These are phyloP conservation scores for Gracilaria domingensis DNA, from an alignment of 23 red algal species.

Conservation along the genomic window DNA sequence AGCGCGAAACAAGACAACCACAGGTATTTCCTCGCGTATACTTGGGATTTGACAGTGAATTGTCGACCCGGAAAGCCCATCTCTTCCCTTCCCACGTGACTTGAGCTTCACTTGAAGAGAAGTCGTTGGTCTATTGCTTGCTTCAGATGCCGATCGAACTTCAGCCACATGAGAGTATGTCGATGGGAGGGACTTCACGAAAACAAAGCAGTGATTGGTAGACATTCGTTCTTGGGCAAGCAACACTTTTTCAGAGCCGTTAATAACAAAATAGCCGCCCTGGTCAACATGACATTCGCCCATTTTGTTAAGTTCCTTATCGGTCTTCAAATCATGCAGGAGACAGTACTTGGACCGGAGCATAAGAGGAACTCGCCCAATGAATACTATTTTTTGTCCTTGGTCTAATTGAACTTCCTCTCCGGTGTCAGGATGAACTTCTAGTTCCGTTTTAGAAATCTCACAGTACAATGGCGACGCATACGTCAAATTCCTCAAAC, in stretches of 20 bases:
- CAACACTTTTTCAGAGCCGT: constrained; percentile 98
- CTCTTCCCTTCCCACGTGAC: constrained; percentile 47
- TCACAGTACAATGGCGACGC: constrained; percentile 93
- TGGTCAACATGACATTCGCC: constrained; percentile 99
- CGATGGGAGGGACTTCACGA: constrained; percentile 61
- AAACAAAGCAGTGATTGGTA: constrained; percentile 93
- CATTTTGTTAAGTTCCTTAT: constrained; percentile 79
- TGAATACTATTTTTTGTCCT: constrained; percentile 47
- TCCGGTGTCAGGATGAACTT: constrained; percentile 60
- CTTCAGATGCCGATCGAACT: constrained; percentile 91
- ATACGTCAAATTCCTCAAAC: constrained; percentile 95
- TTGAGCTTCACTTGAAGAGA: constrained; percentile 77
- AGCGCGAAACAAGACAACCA: constrained; percentile 96
- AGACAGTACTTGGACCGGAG: constrained; percentile 90
- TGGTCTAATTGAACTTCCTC: constrained; percentile 62
- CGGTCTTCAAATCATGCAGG: constrained; percentile 58
- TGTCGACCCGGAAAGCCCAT: constrained; percentile 67
- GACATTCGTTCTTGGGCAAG: constrained; percentile 99
- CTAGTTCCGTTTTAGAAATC: constrained; percentile 59
- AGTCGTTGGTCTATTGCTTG: constrained; percentile 83
- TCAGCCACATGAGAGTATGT: constrained; percentile 93
- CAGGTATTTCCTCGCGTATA: constrained; percentile 93
- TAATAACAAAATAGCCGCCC: constrained; percentile 99
- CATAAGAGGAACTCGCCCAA: constrained; percentile 97
- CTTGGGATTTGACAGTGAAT: constrained; percentile 87